Percentiles rank a stretch among this genome's conserved stretches.
These are phyloP conservation scores for Picea sitchensis DNA, from an alignment of 75 land plant genomes.

Conservation along the genomic window DNA sequence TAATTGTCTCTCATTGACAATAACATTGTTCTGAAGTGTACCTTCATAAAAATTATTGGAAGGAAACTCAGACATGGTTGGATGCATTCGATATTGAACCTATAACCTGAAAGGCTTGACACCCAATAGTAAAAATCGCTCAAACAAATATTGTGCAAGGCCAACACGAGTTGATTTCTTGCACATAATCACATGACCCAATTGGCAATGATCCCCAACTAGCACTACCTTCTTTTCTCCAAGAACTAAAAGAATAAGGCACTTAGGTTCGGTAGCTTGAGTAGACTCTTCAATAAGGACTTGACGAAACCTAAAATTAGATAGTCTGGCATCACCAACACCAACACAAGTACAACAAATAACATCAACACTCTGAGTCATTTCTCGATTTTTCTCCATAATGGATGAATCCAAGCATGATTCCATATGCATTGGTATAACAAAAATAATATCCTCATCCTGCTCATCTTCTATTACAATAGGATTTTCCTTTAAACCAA, in stretches of 20 bases:
- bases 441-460: no score
- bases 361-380: slow-evolving; percentile 97
- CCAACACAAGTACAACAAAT: slow-evolving; percentile 76
- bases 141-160: slow-evolving; percentile 95
- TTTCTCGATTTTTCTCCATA: slow-evolving; percentile 35
- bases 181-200: slow-evolving; percentile 99
- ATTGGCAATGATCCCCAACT: slow-evolving; percentile 12
- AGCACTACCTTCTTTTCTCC: slow-evolving; percentile 99
- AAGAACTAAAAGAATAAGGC: slow-evolving; percentile 93
- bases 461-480: no score
- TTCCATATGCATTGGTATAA: no score
- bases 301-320: no score
- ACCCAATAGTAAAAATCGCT: slow-evolving; percentile 82
- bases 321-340: no score
- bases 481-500: no score
- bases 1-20: slow-evolving; percentile 80
- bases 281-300: slow-evolving; percentile 97
- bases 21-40: slow-evolving; percentile 34
- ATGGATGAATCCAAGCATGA: no score
- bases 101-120: no score
- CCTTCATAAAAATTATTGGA: slow-evolving; percentile 94
- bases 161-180: slow-evolving; percentile 99
- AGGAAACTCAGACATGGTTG: slow-evolving; percentile 93
- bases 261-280: slow-evolving; percentile 98
- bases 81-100: slow-evolving; percentile 74